phyloP scores from a whole-genome alignment of 768 basidiomycete genomes.

The Flagelloscypha sp. region DNA sequence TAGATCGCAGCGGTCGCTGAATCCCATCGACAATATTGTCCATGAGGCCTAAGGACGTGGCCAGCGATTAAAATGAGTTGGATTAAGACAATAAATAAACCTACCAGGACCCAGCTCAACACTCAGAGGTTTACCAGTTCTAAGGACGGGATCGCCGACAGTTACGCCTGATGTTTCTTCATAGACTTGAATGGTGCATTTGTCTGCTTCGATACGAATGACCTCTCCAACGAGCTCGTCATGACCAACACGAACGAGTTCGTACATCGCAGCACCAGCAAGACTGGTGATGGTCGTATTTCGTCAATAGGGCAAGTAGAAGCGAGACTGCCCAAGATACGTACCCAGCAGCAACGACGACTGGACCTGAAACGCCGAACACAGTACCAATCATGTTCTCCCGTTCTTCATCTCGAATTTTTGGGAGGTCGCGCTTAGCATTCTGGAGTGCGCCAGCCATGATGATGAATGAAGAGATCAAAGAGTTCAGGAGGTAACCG shows the following conservation, averaged over 20 bases:
- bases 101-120: constrained; percentile 96
- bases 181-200: constrained; percentile 98
- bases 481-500: constrained; percentile 2
- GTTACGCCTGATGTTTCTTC: constrained; percentile 99
- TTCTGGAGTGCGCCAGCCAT: constrained; percentile 95
- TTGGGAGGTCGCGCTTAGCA: constrained; percentile 79
- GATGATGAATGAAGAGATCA: constrained; percentile 14
- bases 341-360: constrained; percentile 95
- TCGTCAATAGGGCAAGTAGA: no score
- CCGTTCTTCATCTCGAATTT: constrained; percentile 83
- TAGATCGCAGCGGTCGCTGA: constrained; percentile 84
- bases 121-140: constrained; percentile 95
- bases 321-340: no score
- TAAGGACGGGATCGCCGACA: constrained; percentile 94
- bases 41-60: constrained; percentile 95
- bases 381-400: constrained; percentile 85
- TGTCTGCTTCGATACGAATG: constrained; percentile 96
- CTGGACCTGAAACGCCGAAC: constrained; percentile 94
- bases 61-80: background rate
- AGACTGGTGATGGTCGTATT: no score
- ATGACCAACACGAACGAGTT: constrained; percentile 96
- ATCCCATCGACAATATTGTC: constrained; percentile 99
- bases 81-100: constrained; percentile 12
- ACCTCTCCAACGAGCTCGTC: constrained; percentile 99
- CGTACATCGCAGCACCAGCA: constrained; percentile 94